Evolutionary conservation across 2,329 filamentous ascomycete species (phyloP).

Genomic region (Aspergillus intermedius): DNA sequence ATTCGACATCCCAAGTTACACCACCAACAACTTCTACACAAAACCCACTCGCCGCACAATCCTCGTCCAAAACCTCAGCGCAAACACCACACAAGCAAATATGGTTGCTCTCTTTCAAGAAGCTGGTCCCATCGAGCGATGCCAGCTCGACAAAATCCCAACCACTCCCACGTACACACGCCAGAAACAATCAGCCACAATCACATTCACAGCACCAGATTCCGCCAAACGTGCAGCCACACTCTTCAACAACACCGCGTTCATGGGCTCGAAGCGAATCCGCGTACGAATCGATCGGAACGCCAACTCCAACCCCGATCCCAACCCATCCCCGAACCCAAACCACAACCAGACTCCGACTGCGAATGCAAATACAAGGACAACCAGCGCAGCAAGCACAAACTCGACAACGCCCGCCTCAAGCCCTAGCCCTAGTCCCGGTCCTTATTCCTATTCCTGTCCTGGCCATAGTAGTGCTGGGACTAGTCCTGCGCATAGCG

Average conservation of each 20-base stretch:
- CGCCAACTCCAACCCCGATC: constrained; percentile 2
- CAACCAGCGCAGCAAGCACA: neutral
- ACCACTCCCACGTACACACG: neutral
- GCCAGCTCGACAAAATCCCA: constrained; percentile 20
- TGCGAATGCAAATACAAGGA: neutral
- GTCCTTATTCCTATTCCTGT: neutral
- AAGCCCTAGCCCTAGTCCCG: neutral
- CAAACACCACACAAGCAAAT: constrained; percentile 21
- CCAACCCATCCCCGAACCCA: neutral
- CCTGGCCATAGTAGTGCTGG: neutral
- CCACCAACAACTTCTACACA: constrained; percentile 1
- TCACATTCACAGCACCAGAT: constrained; percentile 27
- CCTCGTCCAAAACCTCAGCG: constrained; percentile 24
- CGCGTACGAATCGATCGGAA: constrained; percentile 27
- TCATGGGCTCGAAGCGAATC: constrained; percentile 24
- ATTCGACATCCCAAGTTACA: constrained; percentile 3
- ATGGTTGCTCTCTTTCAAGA: constrained; percentile 24
- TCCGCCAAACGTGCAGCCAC: constrained; percentile 30
- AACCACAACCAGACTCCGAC: neutral
- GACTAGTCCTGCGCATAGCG: neutral
- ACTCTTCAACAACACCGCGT: constrained; percentile 27
- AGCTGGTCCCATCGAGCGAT: constrained; percentile 26
- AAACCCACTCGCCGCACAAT: constrained; percentile 14
- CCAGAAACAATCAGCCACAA: constrained; percentile 20
- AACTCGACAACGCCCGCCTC: neutral